Base-by-base conservation (phyloP, 345 rosid species). In the Linum lewisii region DNA sequence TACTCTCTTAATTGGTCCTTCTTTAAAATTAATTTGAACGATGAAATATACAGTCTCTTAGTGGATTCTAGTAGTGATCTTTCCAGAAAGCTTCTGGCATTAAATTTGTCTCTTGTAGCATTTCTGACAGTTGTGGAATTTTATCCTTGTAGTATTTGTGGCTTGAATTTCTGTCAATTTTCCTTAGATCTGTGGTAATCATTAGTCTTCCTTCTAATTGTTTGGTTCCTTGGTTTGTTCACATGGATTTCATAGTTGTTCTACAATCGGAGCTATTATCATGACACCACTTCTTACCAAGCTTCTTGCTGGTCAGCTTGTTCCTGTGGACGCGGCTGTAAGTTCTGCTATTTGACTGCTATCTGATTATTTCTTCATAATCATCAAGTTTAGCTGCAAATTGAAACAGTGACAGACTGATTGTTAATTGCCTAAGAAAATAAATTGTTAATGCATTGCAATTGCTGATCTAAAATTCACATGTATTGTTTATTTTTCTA, bases 291-390 rank as follows among this genome's bases (percentile, higher is more conserved):
- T 93, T 66, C 94, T 88, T 26, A 93, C 99, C 21, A 88, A 86
- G 87, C 91, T 93, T 72, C 99, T 93, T 63, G 99, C 97, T 5
- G 97, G 97, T 51, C 99, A 93, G 78, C 99, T 93, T 75, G 99
- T 93, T 77, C 97, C 95, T 0, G 97, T 93, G 60, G 95, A 93
- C 79, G 94, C 97, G 66, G 94, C 75, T 6, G 99, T 93, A 72
- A 75, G 92, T 77, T 65, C 63, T 63, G 21, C 24, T 37, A 45
- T 14, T 50, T 44, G 22, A 53, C 53, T 52, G 49, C 18, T n/a
- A n/a, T n/a, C n/a, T n/a, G n/a, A n/a, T n/a, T n/a, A n/a, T 21
- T 29, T 5, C 34, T 29, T 22, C 16, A 44, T 52, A 23, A 18
- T 10, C 50, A 9, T 16, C 26, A 11, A 24, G 24, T 18, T 61